phyloP scores from a whole-genome alignment of 2,329 filamentous ascomycete genomes.

The Incumbomyces delicatus region DNA sequence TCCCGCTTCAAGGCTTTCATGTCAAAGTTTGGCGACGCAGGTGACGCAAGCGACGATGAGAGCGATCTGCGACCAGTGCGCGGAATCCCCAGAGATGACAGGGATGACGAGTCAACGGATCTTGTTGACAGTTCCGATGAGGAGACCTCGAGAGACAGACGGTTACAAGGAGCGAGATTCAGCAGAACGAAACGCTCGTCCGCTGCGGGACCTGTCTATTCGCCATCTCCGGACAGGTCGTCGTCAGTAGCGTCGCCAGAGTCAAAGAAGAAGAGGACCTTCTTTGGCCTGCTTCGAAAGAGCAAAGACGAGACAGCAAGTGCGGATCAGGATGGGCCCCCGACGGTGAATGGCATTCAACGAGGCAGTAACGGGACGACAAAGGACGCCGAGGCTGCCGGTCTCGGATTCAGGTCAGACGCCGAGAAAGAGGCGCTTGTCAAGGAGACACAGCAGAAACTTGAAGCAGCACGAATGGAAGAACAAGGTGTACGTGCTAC shows the following conservation, averaged over 20 bases:
- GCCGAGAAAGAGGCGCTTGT: slow-evolving; percentile 54
- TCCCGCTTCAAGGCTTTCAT: slow-evolving; percentile 25
- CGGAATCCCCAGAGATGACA: slow-evolving; percentile 49
- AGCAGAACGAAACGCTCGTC: slow-evolving; percentile 12
- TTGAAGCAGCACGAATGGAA: slow-evolving; percentile 17
- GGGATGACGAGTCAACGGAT: slow-evolving; percentile 54
- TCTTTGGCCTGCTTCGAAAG: slow-evolving; percentile 52
- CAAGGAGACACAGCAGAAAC: slow-evolving; percentile 48
- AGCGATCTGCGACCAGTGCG: slow-evolving; percentile 42
- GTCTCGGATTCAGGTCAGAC: slow-evolving; percentile 33
- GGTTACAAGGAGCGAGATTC: too few relatives aligned
- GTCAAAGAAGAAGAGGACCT: slow-evolving; percentile 32
- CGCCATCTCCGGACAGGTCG: slow-evolving; percentile 3
- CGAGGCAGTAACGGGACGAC: slow-evolving; percentile 34
- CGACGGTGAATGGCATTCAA: slow-evolving; percentile 22
- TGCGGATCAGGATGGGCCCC: slow-evolving; percentile 18
- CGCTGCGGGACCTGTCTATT: slow-evolving; percentile 17
- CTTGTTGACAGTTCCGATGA: slow-evolving; percentile 52
- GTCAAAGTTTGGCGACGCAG: slow-evolving; percentile 61
- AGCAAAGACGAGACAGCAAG: slow-evolving; percentile 29
- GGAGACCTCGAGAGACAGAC: slow-evolving; percentile 24
- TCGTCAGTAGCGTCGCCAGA: slow-evolving; percentile 20
- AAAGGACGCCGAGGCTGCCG: slow-evolving; percentile 44
- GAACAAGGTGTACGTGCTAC: not conserved
- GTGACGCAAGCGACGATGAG: slow-evolving; percentile 60